Conservation (phyloP, 2,329 filamentous ascomycete species). For the Colletotrichum tofieldiae region DNA sequence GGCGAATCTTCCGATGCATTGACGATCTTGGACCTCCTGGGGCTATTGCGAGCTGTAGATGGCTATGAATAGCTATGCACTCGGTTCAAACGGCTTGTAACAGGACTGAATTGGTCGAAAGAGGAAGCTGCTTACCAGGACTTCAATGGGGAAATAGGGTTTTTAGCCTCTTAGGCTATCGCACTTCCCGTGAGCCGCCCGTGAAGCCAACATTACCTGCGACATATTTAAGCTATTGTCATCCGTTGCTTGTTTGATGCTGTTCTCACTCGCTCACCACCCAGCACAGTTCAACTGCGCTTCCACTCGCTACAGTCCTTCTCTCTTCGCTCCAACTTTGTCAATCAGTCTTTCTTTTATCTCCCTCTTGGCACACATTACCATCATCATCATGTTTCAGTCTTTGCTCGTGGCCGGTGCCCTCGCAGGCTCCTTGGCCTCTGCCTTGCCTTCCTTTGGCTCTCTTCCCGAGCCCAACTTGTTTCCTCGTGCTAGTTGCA, state of each 20-base stretch:
- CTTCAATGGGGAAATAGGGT: slow-evolving; percentile 10
- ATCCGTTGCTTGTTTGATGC: slow-evolving; percentile 9
- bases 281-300: slow-evolving; percentile 27
- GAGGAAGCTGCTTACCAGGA: not conserved
- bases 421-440: slow-evolving; percentile 28
- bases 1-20: slow-evolving; percentile 12
- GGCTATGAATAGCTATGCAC: not conserved
- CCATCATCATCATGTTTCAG: slow-evolving; percentile 26
- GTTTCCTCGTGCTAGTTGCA: slow-evolving; percentile 41
- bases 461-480: slow-evolving; percentile 22
- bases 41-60: slow-evolving; percentile 7
- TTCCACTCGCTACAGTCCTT: slow-evolving; percentile 21
- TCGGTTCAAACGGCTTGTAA: not conserved
- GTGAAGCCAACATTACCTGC: not conserved
- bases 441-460: slow-evolving; percentile 24
- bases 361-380: slow-evolving; percentile 17
- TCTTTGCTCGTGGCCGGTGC: slow-evolving; percentile 25
- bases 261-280: slow-evolving; percentile 23
- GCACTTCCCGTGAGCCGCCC: slow-evolving; percentile 6
- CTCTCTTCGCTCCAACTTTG: slow-evolving; percentile 7
- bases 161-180: slow-evolving; percentile 7
- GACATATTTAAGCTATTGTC: slow-evolving; percentile 27
- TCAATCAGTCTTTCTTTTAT: slow-evolving; percentile 30
- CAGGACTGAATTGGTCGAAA: not conserved
- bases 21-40: slow-evolving; percentile 15